Percentiles rank a stretch among this genome's conserved stretches.
Evolutionary conservation across 306 rosid species (phyloP).

Genomic region (Fragaria vesca): DNA sequence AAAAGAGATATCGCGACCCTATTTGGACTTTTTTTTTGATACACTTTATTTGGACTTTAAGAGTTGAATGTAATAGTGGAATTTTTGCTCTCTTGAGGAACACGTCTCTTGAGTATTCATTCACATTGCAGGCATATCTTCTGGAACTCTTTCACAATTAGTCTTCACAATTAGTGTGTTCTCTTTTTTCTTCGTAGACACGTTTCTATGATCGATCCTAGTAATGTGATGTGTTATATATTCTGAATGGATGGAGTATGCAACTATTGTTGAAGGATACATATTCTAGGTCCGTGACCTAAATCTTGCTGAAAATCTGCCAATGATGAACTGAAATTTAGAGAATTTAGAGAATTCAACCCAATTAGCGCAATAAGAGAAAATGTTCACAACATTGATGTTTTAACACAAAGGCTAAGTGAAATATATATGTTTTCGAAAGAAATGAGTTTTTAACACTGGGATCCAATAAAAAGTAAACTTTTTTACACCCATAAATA

Average conservation of each 20-base stretch:
- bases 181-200: not conserved
- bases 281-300: not conserved
- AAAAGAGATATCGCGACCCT: not conserved
- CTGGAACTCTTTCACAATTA: not conserved
- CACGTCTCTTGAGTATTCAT: not conserved
- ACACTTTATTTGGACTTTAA: not conserved
- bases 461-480: too few relatives aligned
- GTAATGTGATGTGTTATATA: not conserved
- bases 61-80: not conserved
- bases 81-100: not conserved
- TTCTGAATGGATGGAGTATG: not conserved
- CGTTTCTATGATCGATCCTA: not conserved
- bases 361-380: too few relatives aligned
- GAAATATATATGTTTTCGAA: too few relatives aligned
- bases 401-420: too few relatives aligned
- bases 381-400: too few relatives aligned
- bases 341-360: too few relatives aligned
- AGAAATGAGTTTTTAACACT: too few relatives aligned
- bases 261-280: not conserved
- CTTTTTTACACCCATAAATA: too few relatives aligned
- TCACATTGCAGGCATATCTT: not conserved
- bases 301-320: not conserved
- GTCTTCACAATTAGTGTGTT: not conserved
- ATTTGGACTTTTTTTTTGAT: not conserved
- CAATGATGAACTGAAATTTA: not conserved